Evolutionary conservation across 768 basidiomycete species (phyloP), one percentile per base, ranked within the genome.

Genomic region (Tricholoma saponaceum): DNA sequence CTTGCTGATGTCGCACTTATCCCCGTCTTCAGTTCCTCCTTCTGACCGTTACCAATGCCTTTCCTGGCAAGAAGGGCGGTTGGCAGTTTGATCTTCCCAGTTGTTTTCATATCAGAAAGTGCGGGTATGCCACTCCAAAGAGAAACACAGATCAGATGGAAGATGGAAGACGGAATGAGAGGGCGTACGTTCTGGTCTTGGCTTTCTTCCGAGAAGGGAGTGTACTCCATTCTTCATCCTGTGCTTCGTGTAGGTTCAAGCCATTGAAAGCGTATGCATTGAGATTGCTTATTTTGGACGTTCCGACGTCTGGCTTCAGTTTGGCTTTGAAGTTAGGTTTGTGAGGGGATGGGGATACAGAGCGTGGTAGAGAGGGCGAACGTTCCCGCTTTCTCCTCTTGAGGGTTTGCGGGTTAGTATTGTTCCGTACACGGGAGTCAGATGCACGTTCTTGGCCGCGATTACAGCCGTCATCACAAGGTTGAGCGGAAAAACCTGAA

Each of bases 221-320:
- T 1, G 76, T 76, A 20, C 66, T 70, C 75, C 75, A 77, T 18
- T 69, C 62, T 51, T 74, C 72, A 47, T 76, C 75, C 2, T 68
- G 56, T 14, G 68, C 61, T 46, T 74, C 72, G 47, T 76, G 74
- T 2, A 66, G 56, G 51, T 76, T 72, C 6, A 60, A 47, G 4
- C 50, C 52, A 8, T 59, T 41, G 53, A 68, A 68, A 18, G 58
- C 57, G 49, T 76, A 74, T 7, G 71, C 70, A 37, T 74, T 67
- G 16, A 53, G 58, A 33, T 55, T 49, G 33, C 54, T 56, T 16
- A 47, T 47, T 10, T 47, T 47, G 23, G 8, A 10, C 12, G 14
- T 39, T 5, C 22, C 22, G 8, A 13, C 20, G 6, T 44, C 10
- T 22, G 43, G 16, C 23, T 25, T 26, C 25, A 8, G 13, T 20